Evolutionary conservation across 441 rosid genomes (phyloP).

Genomic region (Jatropha podagrica): DNA sequence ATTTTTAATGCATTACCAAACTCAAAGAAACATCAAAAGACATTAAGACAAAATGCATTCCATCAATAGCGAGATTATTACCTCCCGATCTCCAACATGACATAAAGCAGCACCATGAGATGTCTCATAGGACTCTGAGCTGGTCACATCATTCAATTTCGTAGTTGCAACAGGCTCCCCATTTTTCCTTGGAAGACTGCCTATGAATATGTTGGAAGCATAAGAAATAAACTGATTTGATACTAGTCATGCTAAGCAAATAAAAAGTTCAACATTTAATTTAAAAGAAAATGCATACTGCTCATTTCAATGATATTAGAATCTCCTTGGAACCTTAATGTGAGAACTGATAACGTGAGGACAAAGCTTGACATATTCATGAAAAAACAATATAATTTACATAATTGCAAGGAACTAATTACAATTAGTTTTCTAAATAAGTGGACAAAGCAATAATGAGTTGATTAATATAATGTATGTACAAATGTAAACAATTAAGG

Average conservation of each 20-base stretch:
- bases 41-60: not conserved
- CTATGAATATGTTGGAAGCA: conserved; percentile 27
- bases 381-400: not conserved
- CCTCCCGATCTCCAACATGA: conserved; percentile 41
- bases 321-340: not conserved
- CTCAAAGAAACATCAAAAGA: conserved; percentile 5
- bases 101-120: conserved; percentile 28
- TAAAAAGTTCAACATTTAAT: not conserved
- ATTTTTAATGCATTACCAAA: not conserved
- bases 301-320: conserved; percentile 1
- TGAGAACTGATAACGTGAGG: not conserved
- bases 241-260: not conserved
- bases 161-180: conserved; percentile 31
- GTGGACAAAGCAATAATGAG: not conserved
- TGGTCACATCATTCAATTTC: conserved; percentile 29
- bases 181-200: conserved; percentile 39
- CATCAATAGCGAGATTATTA: conserved; percentile 20
- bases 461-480: no score
- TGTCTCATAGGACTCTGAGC: conserved; percentile 27
- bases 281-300: not conserved
- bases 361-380: not conserved
- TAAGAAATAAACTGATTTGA: conserved; percentile 4
- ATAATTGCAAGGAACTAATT: not conserved
- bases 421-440: not conserved
- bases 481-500: no score